phyloP scores from a whole-genome alignment of 306 rosid genomes.

The Acacia melanoxylon region DNA sequence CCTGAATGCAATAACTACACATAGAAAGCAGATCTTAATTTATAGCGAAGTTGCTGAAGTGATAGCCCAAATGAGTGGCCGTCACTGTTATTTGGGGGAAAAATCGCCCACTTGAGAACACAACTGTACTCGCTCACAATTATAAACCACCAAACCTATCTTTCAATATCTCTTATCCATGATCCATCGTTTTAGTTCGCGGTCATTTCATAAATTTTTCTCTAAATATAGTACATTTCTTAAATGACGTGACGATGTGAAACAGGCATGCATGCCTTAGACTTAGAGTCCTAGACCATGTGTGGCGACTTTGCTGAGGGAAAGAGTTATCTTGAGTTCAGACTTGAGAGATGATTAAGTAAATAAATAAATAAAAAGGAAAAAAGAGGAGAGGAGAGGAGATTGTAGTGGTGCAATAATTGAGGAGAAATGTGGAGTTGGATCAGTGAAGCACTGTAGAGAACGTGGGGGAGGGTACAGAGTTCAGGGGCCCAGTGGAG shows the following conservation, averaged over 20 bases:
- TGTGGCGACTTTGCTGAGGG: not conserved
- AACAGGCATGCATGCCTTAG: not conserved
- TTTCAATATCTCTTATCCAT: not conserved
- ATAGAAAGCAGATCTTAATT: not conserved
- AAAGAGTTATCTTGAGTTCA: constrained; percentile 11
- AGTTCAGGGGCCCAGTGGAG: constrained; percentile 30
- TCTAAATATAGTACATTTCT: not conserved
- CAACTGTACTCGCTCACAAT: not conserved
- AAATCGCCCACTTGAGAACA: too few species aligned
- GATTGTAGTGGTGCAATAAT: constrained; percentile 8
- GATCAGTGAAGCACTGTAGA: constrained; percentile 38
- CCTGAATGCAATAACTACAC: not conserved
- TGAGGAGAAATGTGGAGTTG: constrained; percentile 21
- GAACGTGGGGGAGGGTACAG: constrained; percentile 36
- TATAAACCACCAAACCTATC: not conserved
- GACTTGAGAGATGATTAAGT: not conserved
- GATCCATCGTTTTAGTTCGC: not conserved
- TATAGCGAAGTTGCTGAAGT: not conserved
- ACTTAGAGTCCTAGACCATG: not conserved
- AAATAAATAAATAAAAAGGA: not conserved
- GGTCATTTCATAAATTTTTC: not conserved
- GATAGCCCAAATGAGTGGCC: not conserved
- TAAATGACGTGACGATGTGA: not conserved
- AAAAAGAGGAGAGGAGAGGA: not conserved
- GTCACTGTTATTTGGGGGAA: too few species aligned